phyloP scores from a whole-genome alignment of 495 filamentous ascomycete species.

The Aspergillus heteromorphus region DNA sequence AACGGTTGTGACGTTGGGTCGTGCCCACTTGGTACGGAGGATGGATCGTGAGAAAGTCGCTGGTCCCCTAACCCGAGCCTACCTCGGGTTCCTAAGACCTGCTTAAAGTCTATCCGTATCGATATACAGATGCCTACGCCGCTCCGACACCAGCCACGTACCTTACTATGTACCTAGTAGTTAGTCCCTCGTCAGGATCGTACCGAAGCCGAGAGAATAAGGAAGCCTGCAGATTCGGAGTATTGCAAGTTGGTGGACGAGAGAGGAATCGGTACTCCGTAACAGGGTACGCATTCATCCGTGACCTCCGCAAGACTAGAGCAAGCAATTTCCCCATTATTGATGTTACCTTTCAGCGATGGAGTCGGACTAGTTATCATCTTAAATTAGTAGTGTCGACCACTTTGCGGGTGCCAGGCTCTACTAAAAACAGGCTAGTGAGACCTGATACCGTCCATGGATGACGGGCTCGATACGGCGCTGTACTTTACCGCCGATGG shows the following conservation, averaged over 20 bases:
- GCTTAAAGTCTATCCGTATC: no score
- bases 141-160: no score
- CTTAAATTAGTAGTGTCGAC: not conserved
- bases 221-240: constrained; percentile 1
- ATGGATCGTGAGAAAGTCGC: not conserved
- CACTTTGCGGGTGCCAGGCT: not conserved
- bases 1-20: not conserved
- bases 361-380: not conserved
- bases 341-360: not conserved
- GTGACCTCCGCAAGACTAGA: not conserved
- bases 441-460: not conserved
- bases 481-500: constrained; percentile 8
- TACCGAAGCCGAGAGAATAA: not conserved
- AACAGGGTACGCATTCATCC: constrained; percentile 1
- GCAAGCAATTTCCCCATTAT: constrained; percentile 1
- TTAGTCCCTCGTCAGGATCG: no score
- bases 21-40: not conserved
- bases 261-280: no score
- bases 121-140: not conserved
- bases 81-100: not conserved
- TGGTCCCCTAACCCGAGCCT: not conserved
- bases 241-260: not conserved
- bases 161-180: no score
- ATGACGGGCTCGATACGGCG: constrained; percentile 1
- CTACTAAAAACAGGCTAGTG: not conserved